Evolutionary conservation across 257 asterid genomes (phyloP).

Genomic region (Gardenia jasminoides): DNA sequence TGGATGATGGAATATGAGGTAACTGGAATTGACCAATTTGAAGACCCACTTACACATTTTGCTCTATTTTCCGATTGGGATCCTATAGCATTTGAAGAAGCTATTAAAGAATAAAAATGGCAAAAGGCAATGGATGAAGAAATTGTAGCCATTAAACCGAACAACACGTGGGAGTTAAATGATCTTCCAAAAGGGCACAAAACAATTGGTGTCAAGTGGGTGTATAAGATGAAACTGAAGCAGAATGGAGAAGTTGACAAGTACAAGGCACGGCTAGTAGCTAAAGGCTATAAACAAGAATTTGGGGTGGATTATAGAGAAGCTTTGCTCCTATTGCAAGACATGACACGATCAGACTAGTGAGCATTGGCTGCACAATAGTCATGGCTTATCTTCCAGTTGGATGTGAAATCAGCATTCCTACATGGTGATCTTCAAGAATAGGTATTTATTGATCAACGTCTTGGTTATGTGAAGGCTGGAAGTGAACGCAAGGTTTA

Average conservation of each 20-base stretch:
- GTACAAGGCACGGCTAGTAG: background rate
- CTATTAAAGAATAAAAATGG: background rate
- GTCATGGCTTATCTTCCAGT: too few relatives aligned
- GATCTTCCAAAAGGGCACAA: background rate
- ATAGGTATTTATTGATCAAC: constrained; percentile 9
- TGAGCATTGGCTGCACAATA: background rate
- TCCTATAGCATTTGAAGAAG: background rate
- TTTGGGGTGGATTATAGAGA: background rate
- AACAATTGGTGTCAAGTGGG: background rate
- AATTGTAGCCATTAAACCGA: background rate
- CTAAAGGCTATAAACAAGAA: background rate
- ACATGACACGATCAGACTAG: background rate
- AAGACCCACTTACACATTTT: constrained; percentile 2
- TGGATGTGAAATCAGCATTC: background rate
- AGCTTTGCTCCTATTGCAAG: background rate
- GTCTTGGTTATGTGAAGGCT: constrained; percentile 5
- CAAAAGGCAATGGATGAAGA: background rate
- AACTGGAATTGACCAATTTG: background rate
- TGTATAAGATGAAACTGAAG: background rate
- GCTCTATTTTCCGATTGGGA: background rate
- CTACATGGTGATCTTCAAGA: constrained; percentile 8
- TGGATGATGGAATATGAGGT: background rate
- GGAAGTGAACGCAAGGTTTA: constrained; percentile 1
- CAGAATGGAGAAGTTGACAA: background rate
- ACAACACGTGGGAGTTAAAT: background rate